Percentiles rank a stretch among this genome's conserved stretches.
Conservation (phyloP, 129 eudicot genomes). For the Cynara cardunculus region DNA sequence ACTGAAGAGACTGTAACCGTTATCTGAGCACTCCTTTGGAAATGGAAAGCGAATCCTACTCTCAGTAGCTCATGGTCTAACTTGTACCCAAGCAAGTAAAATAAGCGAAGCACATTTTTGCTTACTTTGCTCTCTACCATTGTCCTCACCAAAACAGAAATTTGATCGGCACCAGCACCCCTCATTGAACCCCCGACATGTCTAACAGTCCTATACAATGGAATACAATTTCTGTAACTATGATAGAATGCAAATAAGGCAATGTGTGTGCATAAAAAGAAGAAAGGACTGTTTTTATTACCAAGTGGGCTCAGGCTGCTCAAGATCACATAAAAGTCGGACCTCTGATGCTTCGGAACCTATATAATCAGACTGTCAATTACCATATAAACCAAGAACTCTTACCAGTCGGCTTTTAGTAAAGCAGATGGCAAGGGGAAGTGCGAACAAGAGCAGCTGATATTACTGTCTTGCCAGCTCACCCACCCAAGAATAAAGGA, state of each 20-base stretch:
- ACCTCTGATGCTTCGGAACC: constrained; percentile 85
- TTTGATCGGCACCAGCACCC: constrained; percentile 95
- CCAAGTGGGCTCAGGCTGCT: constrained; percentile 94
- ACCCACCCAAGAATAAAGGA: too few species aligned
- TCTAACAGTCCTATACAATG: constrained; percentile 58
- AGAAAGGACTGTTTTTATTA: constrained; percentile 16
- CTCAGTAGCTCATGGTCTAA: constrained; percentile 81
- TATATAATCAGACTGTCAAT: constrained; percentile 26
- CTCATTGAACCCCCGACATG: constrained; percentile 96
- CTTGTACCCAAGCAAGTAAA: constrained; percentile 83
- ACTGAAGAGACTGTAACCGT: constrained; percentile 81
- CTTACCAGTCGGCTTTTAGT: too few species aligned
- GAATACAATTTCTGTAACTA: neutral
- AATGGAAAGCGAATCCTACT: constrained; percentile 75
- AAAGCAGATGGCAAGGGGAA: too few species aligned
- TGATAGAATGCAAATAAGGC: neutral
- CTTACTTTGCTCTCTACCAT: constrained; percentile 84
- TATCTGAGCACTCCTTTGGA: constrained; percentile 82
- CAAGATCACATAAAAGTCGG: constrained; percentile 87
- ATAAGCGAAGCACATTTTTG: constrained; percentile 75
- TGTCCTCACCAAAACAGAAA: constrained; percentile 77
- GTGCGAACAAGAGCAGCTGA: too few species aligned
- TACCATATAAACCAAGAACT: neutral
- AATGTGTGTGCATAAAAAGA: neutral
- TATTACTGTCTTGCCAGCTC: too few species aligned